phyloP scores from a whole-genome alignment of 805 yeast genomes.

The Diddensiella caesifluorescens region DNA sequence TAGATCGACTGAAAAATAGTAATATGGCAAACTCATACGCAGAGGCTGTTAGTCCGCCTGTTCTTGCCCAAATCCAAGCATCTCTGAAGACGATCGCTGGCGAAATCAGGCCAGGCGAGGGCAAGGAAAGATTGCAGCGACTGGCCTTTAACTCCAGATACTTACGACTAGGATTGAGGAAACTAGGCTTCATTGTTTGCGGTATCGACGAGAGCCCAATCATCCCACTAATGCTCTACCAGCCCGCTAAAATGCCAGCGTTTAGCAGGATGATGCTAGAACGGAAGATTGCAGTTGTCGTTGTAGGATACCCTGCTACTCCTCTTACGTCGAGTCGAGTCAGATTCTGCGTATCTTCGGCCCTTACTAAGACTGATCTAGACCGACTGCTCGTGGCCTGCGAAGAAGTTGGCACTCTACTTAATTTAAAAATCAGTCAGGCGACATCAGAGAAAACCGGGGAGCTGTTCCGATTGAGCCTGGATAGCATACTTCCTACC shows the following conservation, averaged over 20 bases:
- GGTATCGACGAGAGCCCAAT: conserved; percentile 98
- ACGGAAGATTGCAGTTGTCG: conserved; percentile 84
- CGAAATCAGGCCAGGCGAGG: conserved; percentile 85
- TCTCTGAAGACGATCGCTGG: conserved; percentile 78
- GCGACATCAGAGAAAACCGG: conserved; percentile 18
- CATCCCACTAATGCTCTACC: conserved; percentile 77
- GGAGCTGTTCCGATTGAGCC: conserved; percentile 46
- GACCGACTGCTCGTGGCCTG: conserved; percentile 69
- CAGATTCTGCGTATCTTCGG: conserved; percentile 86
- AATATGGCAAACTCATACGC: conserved; percentile 71
- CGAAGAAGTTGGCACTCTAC: conserved; percentile 70
- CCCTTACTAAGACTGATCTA: conserved; percentile 89
- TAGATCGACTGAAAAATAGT: conserved; percentile 69
- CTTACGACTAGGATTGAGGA: conserved; percentile 80
- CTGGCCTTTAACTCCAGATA: conserved; percentile 95
- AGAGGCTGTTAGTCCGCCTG: conserved; percentile 89
- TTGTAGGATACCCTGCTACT: conserved; percentile 97
- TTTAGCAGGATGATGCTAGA: conserved; percentile 76
- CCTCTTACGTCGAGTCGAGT: conserved; percentile 86
- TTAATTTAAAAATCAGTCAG: conserved; percentile 51
- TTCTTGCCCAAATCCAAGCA: conserved; percentile 78
- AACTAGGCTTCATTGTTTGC: conserved; percentile 87
- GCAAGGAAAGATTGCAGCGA: conserved; percentile 81
- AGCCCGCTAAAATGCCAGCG: conserved; percentile 94
- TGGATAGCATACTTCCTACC: conserved; percentile 67